phyloP scores from a whole-genome alignment of 441 rosid species.

The Pelargonium cotyledonis region DNA sequence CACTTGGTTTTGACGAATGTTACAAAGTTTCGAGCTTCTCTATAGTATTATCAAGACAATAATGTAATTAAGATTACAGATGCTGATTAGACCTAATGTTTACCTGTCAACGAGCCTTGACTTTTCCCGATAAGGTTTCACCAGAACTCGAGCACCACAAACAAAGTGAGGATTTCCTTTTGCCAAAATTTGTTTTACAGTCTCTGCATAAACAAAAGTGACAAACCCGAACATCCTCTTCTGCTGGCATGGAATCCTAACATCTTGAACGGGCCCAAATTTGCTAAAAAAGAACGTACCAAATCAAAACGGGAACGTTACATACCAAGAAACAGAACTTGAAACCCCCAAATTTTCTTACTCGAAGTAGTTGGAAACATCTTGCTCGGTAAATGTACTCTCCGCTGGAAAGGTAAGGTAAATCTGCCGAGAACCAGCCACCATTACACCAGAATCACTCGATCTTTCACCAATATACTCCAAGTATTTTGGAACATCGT shows the following conservation, averaged over 20 bases:
- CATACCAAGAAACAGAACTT: background rate
- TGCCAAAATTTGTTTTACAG: conserved; percentile 59
- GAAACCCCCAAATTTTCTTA: conserved; percentile 15
- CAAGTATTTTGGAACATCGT: conserved; percentile 58
- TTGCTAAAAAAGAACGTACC: conserved; percentile 33
- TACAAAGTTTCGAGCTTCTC: background rate
- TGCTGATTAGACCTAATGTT: background rate
- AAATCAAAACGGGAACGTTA: conserved; percentile 9
- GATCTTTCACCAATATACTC: conserved; percentile 48
- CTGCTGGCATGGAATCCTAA: conserved; percentile 85
- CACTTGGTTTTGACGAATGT: conserved; percentile 17
- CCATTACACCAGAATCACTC: conserved; percentile 45
- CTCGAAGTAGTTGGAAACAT: conserved; percentile 80
- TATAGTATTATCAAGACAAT: background rate
- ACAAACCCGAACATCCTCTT: conserved; percentile 95
- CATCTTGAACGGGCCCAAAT: conserved; percentile 88
- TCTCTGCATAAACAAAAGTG: conserved; percentile 61
- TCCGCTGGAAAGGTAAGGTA: conserved; percentile 91
- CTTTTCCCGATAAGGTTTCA: conserved; percentile 78
- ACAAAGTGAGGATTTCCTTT: conserved; percentile 91
- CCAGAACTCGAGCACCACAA: conserved; percentile 85
- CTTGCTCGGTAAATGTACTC: conserved; percentile 77
- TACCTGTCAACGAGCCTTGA: conserved; percentile 62
- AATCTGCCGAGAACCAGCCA: conserved; percentile 71
- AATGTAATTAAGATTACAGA: background rate